These are phyloP conservation scores for Talaromyces marneffei DNA, from an alignment of 2,329 filamentous ascomycete genomes.

Conservation along the genomic window DNA sequence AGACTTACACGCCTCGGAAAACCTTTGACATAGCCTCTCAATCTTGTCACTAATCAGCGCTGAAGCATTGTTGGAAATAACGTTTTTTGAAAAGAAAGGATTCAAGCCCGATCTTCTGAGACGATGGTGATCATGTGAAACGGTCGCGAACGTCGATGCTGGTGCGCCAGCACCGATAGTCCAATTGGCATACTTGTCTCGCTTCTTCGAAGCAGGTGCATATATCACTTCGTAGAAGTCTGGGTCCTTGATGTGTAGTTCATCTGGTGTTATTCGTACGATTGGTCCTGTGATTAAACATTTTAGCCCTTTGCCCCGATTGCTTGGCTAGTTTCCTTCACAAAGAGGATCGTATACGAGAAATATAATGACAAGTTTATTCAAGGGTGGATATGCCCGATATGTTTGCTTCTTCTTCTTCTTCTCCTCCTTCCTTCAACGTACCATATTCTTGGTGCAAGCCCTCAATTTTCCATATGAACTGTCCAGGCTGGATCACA, in stretches of 20 bases:
- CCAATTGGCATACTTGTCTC: slow-evolving; percentile 27
- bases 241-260: slow-evolving; percentile 32
- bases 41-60: slow-evolving; percentile 31
- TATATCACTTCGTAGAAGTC: slow-evolving; percentile 32
- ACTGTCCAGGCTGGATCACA: slow-evolving; percentile 28
- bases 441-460: slow-evolving; percentile 33
- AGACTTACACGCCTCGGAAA: slow-evolving; percentile 1
- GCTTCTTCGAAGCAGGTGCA: slow-evolving; percentile 20
- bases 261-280: slow-evolving; percentile 30
- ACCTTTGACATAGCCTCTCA: not conserved
- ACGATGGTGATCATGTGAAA: slow-evolving; percentile 23
- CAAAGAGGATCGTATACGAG: not conserved
- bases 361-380: not conserved
- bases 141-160: slow-evolving; percentile 20
- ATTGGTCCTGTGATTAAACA: slow-evolving; percentile 25
- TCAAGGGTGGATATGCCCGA: not conserved
- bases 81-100: slow-evolving; percentile 26
- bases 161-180: slow-evolving; percentile 17
- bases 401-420: not conserved
- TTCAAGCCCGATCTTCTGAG: slow-evolving; percentile 21
- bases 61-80: slow-evolving; percentile 29
- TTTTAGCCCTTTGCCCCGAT: not conserved
- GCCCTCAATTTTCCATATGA: slow-evolving; percentile 31
- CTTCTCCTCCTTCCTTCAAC: not conserved
- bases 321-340: too few species aligned